These are phyloP conservation scores for Suillus cothurnatus DNA, from an alignment of 768 basidiomycete genomes.

Conservation along the genomic window DNA sequence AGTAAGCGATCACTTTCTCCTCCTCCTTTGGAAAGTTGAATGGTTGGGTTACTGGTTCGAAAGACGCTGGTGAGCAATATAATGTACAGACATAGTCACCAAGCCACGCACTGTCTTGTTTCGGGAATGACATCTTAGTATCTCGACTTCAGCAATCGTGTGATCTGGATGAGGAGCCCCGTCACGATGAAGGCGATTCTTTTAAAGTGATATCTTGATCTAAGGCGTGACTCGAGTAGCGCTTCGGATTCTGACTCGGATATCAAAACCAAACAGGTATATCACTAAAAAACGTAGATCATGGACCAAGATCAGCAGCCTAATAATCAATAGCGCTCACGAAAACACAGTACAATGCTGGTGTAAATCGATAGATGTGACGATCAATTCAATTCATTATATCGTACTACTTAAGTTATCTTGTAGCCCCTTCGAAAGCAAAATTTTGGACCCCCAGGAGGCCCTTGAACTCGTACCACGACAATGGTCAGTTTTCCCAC, in stretches of 20 bases:
- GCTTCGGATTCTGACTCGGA: conserved; percentile 2
- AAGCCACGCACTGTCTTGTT: conserved; percentile 67
- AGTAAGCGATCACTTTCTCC: conserved; percentile 86
- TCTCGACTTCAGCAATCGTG: neutral
- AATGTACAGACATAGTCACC: neutral
- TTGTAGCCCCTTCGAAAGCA: neutral
- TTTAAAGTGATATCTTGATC: conserved; percentile 1
- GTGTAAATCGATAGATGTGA: neutral
- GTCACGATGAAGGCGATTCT: neutral
- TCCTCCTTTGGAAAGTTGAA: conserved; percentile 91
- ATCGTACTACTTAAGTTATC: neutral
- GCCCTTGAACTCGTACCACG: too few species aligned
- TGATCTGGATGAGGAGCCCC: neutral
- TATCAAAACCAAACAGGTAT: conserved; percentile 2
- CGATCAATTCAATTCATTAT: neutral
- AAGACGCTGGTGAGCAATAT: conserved; percentile 13
- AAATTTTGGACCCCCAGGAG: too few species aligned
- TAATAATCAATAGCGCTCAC: neutral
- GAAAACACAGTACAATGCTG: neutral
- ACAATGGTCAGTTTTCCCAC: neutral
- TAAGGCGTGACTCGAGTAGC: conserved; percentile 2
- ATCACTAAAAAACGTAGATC: neutral
- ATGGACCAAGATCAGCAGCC: neutral
- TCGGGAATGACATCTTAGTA: conserved; percentile 60
- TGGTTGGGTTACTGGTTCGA: conserved; percentile 58